Base-by-base conservation (phyloP, 768 basidiomycete species). In the Macrocybe gigantea region DNA sequence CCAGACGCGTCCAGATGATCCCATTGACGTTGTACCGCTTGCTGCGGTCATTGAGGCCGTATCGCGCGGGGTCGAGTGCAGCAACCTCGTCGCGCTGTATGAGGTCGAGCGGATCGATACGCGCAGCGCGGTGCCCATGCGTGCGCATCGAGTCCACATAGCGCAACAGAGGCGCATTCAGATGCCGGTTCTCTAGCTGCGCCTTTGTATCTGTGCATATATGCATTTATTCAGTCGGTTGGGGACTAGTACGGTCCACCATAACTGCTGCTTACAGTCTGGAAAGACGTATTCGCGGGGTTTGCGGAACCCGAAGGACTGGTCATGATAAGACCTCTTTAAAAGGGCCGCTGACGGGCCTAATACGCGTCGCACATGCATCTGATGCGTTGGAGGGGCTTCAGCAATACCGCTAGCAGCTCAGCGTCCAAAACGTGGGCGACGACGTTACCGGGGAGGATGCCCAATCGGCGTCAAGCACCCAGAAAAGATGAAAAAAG, bases 111-210 rank as follows among this genome's bases (percentile, higher is more conserved):
- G 93, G 93, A 60, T 96, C 93, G 37, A 95, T 87, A 38, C 78
- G 74, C 0, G 91, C 90, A 3, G 90, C 89, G 31, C 89, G 80
- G 58, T 93, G 91, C 0, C 86, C 88, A 53, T 92, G 88, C 0
- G 74, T 83, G n/a, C 92, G 78, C 56, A 95, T 76, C 1, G 87
- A 85, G 61, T 95, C 93, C 8, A 93, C 88, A 60, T 93, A 94
- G 33, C 93, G 85, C 38, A 94, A 68, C 12, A 96, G 70, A 3
- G 88, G 71, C 0, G 91, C 90, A 55, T 94, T 93, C 3, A 62
- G 60, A 10, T 73, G 73, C 7, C 93, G 77, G 63, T 88, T 88
- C 44, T 71, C 60, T 10, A 92, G 71, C 55, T 90, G 87, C 0
- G 69, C 67, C 1, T 74, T 61, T 2, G 80, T 86, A 59, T 88